Evolutionary conservation across 306 rosid species (phyloP).

Genomic region (Vigna radiata): DNA sequence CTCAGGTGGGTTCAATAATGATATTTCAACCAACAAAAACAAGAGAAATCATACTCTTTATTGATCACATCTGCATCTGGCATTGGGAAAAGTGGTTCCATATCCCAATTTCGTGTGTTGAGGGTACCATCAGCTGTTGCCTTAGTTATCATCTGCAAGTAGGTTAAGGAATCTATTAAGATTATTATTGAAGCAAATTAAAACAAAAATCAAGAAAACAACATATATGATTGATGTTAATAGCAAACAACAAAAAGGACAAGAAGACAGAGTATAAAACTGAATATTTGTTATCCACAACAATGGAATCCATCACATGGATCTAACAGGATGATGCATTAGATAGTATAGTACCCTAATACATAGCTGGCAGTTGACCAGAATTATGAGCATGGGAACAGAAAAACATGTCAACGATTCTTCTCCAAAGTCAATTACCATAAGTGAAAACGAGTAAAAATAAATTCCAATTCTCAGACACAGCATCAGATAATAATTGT

Average conservation of each 20-base stretch:
- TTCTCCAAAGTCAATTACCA: too few relatives aligned
- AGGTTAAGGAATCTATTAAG: conserved; percentile 32
- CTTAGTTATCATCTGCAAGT: conserved; percentile 82
- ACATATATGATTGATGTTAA: neutral
- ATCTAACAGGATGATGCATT: too few relatives aligned
- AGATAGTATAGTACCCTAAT: too few relatives aligned
- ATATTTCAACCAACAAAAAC: conserved; percentile 26
- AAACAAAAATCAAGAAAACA: conserved; percentile 28
- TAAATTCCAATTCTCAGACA: too few relatives aligned
- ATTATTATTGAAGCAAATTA: conserved; percentile 24
- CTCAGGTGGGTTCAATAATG: conserved; percentile 22
- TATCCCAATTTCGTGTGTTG: conserved; percentile 84
- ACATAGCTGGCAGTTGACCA: too few relatives aligned
- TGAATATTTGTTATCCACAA: too few relatives aligned
- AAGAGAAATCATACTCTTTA: conserved; percentile 62
- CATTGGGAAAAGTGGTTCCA: conserved; percentile 85
- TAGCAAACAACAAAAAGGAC: conserved; percentile 20
- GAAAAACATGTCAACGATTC: too few relatives aligned
- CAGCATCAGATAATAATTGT: too few relatives aligned
- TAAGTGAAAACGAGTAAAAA: too few relatives aligned
- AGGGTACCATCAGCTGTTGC: conserved; percentile 96
- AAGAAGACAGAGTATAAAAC: neutral
- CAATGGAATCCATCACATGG: too few relatives aligned
- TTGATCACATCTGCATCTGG: conserved; percentile 65
- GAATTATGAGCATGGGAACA: too few relatives aligned